Base-by-base conservation (phyloP, 169 alveolate genomes). In the Babesia sp. region DNA sequence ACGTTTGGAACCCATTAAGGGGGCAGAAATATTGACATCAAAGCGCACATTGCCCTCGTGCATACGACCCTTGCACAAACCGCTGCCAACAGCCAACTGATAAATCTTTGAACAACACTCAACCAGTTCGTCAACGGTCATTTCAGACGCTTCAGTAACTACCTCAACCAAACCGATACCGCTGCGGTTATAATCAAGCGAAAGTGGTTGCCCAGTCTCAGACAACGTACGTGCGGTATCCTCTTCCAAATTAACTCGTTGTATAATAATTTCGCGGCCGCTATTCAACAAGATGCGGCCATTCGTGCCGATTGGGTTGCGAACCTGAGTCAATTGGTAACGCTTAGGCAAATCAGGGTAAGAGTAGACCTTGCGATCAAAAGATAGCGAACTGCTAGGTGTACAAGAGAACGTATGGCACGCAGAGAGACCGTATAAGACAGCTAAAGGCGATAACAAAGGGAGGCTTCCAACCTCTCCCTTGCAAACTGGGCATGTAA, bases 271-370 rank as follows among this genome's bases (percentile, higher is more conserved):
- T 14, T 51, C 69, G 63, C 84, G 77, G 31, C 85, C 84, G 42
- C 76, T 78, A 42, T 68, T 45, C 12, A 84, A 33, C 28, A 31
- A 26, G 26, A 89, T 51, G 54, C 60, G 60, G 14, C 93, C 93
- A 48, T 89, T 69, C n/a, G 60, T 54, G 18, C 91, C 91, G 14
- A 89, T 57, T 2, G 93, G 93, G 58, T 77, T 82, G 42, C 58
- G 59, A 50, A 70, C 69, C 59, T 84, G 91, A 26, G 93, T 84
- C 46, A 89, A 54, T 51, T 89, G 93, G 64, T 84, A 89, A 5
- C 91, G 90, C 81, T 89, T 89, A 0, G 93, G 93, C n/a, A 89
- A 64, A 46, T 89, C 93, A 67, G 76, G 72, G 81, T 89, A 89
- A 39, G 83, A 83, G 61, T 89, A 89, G 42, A 83, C 81, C 76